Percentiles rank a stretch among this genome's conserved stretches.
Conservation (phyloP, 257 asterid genomes). For the Schizonepeta tenuifolia region DNA sequence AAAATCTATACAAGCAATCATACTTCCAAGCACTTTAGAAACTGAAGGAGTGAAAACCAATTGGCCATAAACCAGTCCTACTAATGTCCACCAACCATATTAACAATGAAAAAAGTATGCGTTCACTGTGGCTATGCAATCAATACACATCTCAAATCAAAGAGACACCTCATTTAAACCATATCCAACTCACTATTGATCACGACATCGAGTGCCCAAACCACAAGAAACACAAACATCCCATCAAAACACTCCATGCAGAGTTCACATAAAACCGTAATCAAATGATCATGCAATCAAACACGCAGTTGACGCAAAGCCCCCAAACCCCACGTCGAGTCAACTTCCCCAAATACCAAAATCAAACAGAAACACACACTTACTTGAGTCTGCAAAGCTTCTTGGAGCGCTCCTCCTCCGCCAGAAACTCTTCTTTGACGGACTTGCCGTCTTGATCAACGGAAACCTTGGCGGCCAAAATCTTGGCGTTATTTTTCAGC, state of each 20-base stretch:
- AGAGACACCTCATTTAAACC: neutral
- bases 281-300: constrained; percentile 32
- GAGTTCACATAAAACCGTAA: neutral
- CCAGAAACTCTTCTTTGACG: constrained; percentile 65
- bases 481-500: constrained; percentile 67
- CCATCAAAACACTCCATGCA: constrained; percentile 14
- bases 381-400: constrained; percentile 76
- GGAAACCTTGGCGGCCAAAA: constrained; percentile 73
- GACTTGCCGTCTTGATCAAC: constrained; percentile 66
- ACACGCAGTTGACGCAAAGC: constrained; percentile 13
- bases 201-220: constrained; percentile 4
- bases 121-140: too few relatives aligned
- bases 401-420: constrained; percentile 84
- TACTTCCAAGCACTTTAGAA: neutral
- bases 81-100: neutral
- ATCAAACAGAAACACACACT: constrained; percentile 27
- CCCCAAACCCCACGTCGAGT: constrained; percentile 16
- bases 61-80: neutral
- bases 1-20: neutral
- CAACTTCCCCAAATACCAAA: constrained; percentile 11
- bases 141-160: neutral
- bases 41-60: neutral
- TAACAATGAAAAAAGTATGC: neutral
- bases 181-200: neutral
- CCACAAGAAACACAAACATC: neutral